Evolutionary conservation across 805 yeast genomes (phyloP).

Genomic region (Candida schatavii): DNA sequence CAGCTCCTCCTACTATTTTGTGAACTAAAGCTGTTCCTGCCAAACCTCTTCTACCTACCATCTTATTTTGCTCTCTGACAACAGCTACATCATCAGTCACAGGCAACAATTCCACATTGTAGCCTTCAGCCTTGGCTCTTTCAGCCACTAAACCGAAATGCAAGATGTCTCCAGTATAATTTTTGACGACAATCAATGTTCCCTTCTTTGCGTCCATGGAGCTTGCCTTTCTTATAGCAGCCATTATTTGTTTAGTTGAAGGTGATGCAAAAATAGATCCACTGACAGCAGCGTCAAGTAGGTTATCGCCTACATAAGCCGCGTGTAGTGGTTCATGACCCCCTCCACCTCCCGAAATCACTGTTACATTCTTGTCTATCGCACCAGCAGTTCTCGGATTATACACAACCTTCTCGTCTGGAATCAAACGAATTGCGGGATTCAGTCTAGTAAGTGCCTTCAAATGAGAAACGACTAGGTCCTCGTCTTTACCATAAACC

Average conservation of each 20-base stretch:
- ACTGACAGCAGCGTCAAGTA: conserved; percentile 82
- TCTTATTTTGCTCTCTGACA: conserved; percentile 82
- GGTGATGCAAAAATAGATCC: conserved; percentile 96
- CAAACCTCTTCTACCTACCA: conserved; percentile 92
- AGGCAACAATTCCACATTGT: conserved; percentile 65
- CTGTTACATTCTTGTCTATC: conserved; percentile 46
- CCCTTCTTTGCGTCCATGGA: conserved; percentile 51
- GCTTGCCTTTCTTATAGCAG: conserved; percentile 48
- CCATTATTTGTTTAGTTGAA: conserved; percentile 79
- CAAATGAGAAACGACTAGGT: conserved; percentile 47
- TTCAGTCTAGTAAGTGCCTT: conserved; percentile 53
- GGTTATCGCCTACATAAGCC: conserved; percentile 84
- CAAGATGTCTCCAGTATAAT: conserved; percentile 91
- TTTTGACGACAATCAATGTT: conserved; percentile 76
- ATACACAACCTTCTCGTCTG: conserved; percentile 55
- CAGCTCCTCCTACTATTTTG: conserved; percentile 77
- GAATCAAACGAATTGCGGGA: conserved; percentile 53
- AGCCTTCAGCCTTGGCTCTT: conserved; percentile 76
- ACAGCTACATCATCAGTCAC: conserved; percentile 95
- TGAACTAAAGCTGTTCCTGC: conserved; percentile 91
- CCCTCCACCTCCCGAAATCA: conserved; percentile 90
- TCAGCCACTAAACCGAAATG: conserved; percentile 93
- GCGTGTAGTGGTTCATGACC: conserved; percentile 96
- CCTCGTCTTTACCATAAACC: conserved; percentile 43
- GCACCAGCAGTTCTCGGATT: conserved; percentile 38